These are phyloP conservation scores for Trifolium dubium DNA, from an alignment of 306 rosid genomes.

Conservation along the genomic window DNA sequence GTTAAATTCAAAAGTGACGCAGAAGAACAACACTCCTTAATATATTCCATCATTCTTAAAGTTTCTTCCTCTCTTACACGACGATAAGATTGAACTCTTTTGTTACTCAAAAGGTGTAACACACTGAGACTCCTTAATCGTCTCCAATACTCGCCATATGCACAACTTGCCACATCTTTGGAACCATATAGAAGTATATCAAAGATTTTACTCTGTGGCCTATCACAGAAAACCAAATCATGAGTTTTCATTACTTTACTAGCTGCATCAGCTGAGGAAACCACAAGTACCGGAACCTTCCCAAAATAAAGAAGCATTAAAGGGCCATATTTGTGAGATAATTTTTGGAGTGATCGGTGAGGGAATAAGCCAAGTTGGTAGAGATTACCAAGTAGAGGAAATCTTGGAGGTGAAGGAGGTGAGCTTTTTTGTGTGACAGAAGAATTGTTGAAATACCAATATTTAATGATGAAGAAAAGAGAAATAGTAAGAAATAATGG, in stretches of 20 bases:
- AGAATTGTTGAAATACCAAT: too few relatives aligned
- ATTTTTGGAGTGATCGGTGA: background rate
- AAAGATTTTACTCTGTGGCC: constrained; percentile 1
- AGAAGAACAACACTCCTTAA: background rate
- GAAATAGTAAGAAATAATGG: too few relatives aligned
- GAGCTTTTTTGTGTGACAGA: too few relatives aligned
- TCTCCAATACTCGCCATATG: constrained; percentile 27
- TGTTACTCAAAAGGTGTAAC: constrained; percentile 29
- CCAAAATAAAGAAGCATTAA: constrained; percentile 20
- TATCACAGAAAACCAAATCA: background rate
- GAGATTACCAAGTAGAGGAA: constrained; percentile 22
- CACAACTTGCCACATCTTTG: constrained; percentile 12
- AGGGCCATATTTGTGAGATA: constrained; percentile 32
- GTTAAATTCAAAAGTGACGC: background rate
- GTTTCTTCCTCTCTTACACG: constrained; percentile 33
- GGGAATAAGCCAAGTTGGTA: constrained; percentile 17
- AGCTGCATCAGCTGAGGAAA: constrained; percentile 11
- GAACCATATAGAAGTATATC: background rate
- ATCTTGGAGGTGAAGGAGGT: constrained; percentile 29
- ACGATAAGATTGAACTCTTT: constrained; percentile 14
- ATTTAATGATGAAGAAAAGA: too few relatives aligned
- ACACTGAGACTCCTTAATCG: constrained; percentile 2
- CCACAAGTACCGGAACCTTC: background rate
- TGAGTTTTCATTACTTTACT: constrained; percentile 19
- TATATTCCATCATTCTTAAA: constrained; percentile 14